Base-by-base conservation (phyloP, 441 rosid genomes). In the Kokia cookei region DNA sequence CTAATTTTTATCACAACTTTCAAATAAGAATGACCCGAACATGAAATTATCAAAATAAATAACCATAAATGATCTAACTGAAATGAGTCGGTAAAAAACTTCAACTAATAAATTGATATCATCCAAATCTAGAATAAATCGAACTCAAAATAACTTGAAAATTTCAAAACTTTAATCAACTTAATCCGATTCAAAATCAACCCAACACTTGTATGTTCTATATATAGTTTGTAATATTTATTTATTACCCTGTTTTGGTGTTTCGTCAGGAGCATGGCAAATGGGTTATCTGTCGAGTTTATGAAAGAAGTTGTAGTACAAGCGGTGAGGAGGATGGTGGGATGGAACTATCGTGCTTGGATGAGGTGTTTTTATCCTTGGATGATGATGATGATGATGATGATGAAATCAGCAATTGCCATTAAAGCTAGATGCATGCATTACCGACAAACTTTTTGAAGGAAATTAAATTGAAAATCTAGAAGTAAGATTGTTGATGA, bases 351-450 rank as follows among this genome's bases (percentile, higher is more conserved):
- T 94, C 97, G 26, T 91, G 97, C 77, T 84, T 94, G 82, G 98
- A 92, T 67, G 97, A 94, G 86, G 93, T 94, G 29, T 94, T 94
- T 77, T 79, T 94, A 76, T 92, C 98, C 7, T 77, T 94, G 78
- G 98, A 94, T 59, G 98, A 94, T 79, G 86, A 92, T 43, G 98
- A 94, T 63, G 98, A 94, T 59, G 98, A 94, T 79, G 86, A 92
- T 43, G 98, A 94, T 63, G 97, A 94, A 81, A 91, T 92, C 68
- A 91, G 93, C 84, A 55, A 55, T 83, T 86, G 77, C 82, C 88
- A 29, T 29, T 59, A 11, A 81, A 79, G 37, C 63, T 80, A 78
- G 66, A 15, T 14, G 43, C 2, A 13, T 50, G 10, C 14, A 35
- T 2, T 32, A 4, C 35, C 35, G 4, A 5, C 35, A 4, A 32